phyloP scores from a whole-genome alignment of 2,329 filamentous ascomycete genomes.

The Clarireedia monteithiana region DNA sequence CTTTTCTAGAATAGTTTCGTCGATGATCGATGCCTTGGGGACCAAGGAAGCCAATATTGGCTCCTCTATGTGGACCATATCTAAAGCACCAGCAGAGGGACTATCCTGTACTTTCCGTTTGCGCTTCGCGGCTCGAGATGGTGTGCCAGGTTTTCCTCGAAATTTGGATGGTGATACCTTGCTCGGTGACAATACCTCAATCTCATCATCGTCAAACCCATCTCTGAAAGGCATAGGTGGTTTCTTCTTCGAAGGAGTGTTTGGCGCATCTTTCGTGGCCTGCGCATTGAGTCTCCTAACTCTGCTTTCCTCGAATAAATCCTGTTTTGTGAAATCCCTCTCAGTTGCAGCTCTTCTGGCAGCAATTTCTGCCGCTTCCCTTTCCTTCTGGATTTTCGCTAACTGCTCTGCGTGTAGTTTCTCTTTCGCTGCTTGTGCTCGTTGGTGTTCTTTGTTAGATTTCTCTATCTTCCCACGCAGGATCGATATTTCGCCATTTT shows the following conservation, averaged over 20 bases:
- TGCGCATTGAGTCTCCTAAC: slow-evolving; percentile 34
- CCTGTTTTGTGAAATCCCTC: slow-evolving; percentile 64
- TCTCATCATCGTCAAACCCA: slow-evolving; percentile 59
- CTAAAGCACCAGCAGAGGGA: slow-evolving; percentile 49
- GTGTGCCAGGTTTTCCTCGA: slow-evolving; percentile 40
- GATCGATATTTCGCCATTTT: slow-evolving; percentile 66
- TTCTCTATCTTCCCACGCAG: slow-evolving; percentile 64
- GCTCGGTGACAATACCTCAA: slow-evolving; percentile 40
- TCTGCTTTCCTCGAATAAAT: slow-evolving; percentile 53
- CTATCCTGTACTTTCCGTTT: slow-evolving; percentile 61
- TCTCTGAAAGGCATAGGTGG: slow-evolving; percentile 53
- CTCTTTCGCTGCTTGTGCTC: slow-evolving; percentile 52
- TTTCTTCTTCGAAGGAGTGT: slow-evolving; percentile 57
- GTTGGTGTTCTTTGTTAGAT: slow-evolving; percentile 52
- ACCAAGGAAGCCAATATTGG: neutral
- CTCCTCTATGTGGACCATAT: slow-evolving; percentile 21
- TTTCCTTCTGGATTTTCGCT: slow-evolving; percentile 53
- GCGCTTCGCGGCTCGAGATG: slow-evolving; percentile 56
- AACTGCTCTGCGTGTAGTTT: slow-evolving; percentile 57
- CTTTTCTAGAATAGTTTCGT: slow-evolving; percentile 30
- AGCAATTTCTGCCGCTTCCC: slow-evolving; percentile 58
- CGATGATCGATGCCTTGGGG: slow-evolving; percentile 17
- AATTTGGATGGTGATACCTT: slow-evolving; percentile 39
- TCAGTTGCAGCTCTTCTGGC: slow-evolving; percentile 60
- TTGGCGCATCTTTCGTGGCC: slow-evolving; percentile 29